Conservation (phyloP, 169 alveolate species). For the Cryptosporidium viatorum region DNA sequence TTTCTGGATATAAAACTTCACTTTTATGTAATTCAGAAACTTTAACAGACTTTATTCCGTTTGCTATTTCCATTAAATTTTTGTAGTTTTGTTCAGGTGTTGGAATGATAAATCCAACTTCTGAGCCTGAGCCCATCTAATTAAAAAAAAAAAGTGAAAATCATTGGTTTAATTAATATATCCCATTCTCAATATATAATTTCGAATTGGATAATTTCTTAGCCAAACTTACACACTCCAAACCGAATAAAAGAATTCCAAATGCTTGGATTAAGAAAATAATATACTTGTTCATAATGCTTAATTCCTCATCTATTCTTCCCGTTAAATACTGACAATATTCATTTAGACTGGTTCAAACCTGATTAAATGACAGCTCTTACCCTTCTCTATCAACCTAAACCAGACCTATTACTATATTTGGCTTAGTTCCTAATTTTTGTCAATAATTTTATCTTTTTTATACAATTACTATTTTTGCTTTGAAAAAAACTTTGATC, state of each 20-base stretch:
- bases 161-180: not conserved
- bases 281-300: not conserved
- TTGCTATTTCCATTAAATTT: constrained; percentile 1
- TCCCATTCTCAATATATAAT: not conserved
- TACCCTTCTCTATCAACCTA: not conserved
- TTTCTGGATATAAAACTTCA: not conserved
- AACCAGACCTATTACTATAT: not conserved
- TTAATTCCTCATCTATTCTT: not conserved
- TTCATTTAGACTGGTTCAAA: not conserved
- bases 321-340: not conserved
- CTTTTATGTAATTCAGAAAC: not conserved
- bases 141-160: not conserved
- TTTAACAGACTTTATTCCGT: constrained; percentile 3
- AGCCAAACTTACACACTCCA: not conserved
- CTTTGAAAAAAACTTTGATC: constrained; percentile 14
- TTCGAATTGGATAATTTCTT: not conserved
- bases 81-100: constrained; percentile 17
- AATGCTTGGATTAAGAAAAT: constrained; percentile 1
- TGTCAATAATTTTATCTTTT: not conserved
- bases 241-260: not conserved
- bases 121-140: not conserved
- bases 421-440: not conserved
- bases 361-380: not conserved
- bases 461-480: not conserved
- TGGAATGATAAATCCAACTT: constrained; percentile 21